Conservation (phyloP, 495 filamentous ascomycete genomes). For the Hyaloscypha bicolor region DNA sequence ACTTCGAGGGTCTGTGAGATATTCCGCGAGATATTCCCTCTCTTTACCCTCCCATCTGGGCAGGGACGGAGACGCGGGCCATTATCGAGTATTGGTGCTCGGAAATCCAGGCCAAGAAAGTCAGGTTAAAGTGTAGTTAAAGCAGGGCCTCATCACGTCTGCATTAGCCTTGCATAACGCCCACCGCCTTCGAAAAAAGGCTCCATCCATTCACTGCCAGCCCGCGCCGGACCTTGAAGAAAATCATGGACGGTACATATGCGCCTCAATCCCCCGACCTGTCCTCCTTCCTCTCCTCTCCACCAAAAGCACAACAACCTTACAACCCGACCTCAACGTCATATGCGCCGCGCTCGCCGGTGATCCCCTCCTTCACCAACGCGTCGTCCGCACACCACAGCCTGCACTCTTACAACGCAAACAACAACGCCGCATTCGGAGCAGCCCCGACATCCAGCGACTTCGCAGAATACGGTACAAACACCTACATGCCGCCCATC, state of each 20-base stretch:
- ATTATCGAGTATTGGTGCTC: neutral
- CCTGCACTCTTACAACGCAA: slow-evolving; percentile 5
- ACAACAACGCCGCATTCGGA: neutral
- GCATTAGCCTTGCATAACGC: slow-evolving; percentile 34
- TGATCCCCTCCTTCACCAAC: slow-evolving; percentile 23
- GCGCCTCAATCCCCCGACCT: slow-evolving; percentile 60
- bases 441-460: neutral
- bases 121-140: neutral
- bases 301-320: slow-evolving; percentile 23
- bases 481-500: slow-evolving; percentile 31
- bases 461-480: slow-evolving; percentile 14
- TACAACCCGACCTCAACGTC: slow-evolving; percentile 14
- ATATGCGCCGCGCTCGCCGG: slow-evolving; percentile 32
- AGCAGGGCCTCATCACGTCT: slow-evolving; percentile 16
- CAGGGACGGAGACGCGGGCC: neutral
- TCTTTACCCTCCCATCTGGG: neutral
- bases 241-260: slow-evolving; percentile 39
- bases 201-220: neutral
- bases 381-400: slow-evolving; percentile 11
- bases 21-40: neutral
- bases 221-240: neutral
- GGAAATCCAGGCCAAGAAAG: neutral
- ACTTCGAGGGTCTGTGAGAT: neutral
- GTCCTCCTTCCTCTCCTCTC: slow-evolving; percentile 48
- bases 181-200: slow-evolving; percentile 14